Percentiles rank a stretch among this genome's conserved stretches.
phyloP scores from a whole-genome alignment of 2,329 filamentous ascomycete genomes.

The Fusarium beomiforme region DNA sequence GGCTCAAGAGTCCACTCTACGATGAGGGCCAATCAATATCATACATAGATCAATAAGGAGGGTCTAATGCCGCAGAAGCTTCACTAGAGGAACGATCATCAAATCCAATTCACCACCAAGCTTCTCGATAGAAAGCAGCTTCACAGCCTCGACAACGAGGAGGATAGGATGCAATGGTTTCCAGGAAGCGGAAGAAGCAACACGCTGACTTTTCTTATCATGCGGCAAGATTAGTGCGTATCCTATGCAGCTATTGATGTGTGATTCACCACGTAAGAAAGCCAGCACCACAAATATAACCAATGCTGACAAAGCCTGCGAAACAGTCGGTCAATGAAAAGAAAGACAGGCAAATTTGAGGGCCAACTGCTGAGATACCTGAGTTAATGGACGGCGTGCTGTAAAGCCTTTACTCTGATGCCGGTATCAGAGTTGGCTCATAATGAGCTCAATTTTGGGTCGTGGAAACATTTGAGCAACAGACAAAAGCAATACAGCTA shows the following conservation, averaged over 20 bases:
- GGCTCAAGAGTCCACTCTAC: conserved; percentile 29
- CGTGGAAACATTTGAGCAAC: not conserved
- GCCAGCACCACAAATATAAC: not conserved
- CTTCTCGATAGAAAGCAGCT: not conserved
- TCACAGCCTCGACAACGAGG: not conserved
- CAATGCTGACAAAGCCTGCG: not conserved
- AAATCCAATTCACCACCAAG: not conserved
- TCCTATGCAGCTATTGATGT: not conserved
- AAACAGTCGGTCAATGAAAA: not conserved
- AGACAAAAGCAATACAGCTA: conserved; percentile 15
- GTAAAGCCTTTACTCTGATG: not conserved
- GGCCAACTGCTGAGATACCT: conserved; percentile 6
- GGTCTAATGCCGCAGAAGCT: not conserved
- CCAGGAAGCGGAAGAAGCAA: not conserved
- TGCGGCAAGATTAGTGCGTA: not conserved
- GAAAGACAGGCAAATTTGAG: not conserved
- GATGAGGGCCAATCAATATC: not conserved
- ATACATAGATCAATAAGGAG: not conserved
- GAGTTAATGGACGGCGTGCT: not conserved
- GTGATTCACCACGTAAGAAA: not conserved
- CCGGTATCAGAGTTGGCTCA: not conserved
- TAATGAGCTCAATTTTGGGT: not conserved
- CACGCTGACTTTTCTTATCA: not conserved
- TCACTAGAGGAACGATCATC: not conserved
- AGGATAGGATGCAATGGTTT: not conserved